phyloP scores from a whole-genome alignment of 805 yeast genomes.

The Candida piceae region DNA sequence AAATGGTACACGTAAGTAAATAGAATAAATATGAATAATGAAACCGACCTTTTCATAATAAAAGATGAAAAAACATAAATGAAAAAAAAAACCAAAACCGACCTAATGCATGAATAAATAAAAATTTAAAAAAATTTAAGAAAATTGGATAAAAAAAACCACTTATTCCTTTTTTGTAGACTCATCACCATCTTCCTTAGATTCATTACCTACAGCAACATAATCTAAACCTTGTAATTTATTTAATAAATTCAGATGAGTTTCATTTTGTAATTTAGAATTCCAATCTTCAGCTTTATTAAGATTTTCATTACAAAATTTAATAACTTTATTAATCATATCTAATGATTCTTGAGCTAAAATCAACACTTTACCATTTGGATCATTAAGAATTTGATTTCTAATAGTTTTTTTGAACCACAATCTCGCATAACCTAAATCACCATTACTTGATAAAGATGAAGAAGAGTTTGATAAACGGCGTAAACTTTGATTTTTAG shows the following conservation, averaged over 20 bases:
- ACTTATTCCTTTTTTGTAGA: not conserved
- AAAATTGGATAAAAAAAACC: too few relatives aligned
- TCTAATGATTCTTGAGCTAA: slow-evolving; percentile 87
- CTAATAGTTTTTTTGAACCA: slow-evolving; percentile 27
- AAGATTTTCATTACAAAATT: slow-evolving; percentile 79
- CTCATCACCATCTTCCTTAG: not conserved
- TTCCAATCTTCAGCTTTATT: slow-evolving; percentile 83
- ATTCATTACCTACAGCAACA: slow-evolving; percentile 5
- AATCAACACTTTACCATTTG: slow-evolving; percentile 69
- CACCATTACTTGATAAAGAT: slow-evolving; percentile 1
- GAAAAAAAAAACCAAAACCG: not conserved
- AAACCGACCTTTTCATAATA: too few relatives aligned
- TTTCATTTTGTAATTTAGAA: slow-evolving; percentile 24
- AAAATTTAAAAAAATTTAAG: too few relatives aligned
- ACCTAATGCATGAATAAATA: not conserved
- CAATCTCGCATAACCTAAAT: slow-evolving; percentile 1
- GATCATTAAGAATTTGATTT: slow-evolving; percentile 30
- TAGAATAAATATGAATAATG: not conserved
- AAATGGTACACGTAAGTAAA: not conserved
- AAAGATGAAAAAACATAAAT: not conserved
- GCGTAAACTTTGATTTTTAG: not conserved
- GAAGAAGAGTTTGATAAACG: not conserved
- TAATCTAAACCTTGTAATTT: slow-evolving; percentile 25
- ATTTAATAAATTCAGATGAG: slow-evolving; percentile 22
- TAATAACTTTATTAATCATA: slow-evolving; percentile 77